These are phyloP conservation scores for Tetragonia tetragonoides DNA, from an alignment of 148 eudicot genomes.

Conservation along the genomic window DNA sequence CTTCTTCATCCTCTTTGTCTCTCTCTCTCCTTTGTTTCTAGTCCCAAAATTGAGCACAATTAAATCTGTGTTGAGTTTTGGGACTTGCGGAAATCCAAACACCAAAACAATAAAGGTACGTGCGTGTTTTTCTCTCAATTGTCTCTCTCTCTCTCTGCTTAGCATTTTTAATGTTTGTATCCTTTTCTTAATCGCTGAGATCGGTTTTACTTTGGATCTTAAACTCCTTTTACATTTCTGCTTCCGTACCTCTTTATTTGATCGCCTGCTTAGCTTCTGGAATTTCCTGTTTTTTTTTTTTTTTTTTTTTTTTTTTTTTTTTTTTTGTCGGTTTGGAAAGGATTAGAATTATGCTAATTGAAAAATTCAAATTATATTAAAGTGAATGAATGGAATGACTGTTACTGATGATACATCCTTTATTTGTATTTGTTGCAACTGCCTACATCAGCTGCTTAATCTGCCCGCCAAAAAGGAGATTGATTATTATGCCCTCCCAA, in stretches of 20 bases:
- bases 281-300: neutral
- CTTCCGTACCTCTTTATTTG: neutral
- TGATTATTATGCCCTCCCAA: conserved; percentile 47
- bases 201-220: neutral
- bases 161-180: neutral
- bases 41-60: neutral
- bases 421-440: conserved; percentile 1
- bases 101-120: conserved; percentile 1
- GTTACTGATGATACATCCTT: neutral
- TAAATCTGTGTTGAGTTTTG: neutral
- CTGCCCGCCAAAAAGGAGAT: neutral
- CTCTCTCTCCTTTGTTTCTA: neutral
- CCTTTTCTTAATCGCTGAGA: neutral
- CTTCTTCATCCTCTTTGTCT: neutral
- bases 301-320: neutral
- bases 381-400: neutral
- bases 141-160: neutral
- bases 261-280: neutral
- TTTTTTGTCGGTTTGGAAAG: neutral
- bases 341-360: neutral
- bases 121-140: neutral
- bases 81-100: neutral
- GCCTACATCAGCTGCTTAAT: neutral
- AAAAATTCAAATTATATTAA: neutral
- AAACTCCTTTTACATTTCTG: neutral